Conservation (phyloP, 345 rosid genomes). For the Ceriops decandra region DNA sequence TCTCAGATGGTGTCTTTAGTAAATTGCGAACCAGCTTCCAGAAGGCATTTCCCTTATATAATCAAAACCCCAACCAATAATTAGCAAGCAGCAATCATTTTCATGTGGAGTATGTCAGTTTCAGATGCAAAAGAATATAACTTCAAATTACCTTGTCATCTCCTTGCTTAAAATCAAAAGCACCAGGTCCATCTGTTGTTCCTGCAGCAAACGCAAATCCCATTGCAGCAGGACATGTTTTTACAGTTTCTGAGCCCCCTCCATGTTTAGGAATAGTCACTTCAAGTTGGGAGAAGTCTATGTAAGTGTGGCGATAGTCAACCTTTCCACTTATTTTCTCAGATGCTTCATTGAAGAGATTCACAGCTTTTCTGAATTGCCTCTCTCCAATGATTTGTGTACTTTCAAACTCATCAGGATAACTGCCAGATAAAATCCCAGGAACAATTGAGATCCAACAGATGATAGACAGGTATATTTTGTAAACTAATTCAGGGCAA, state of each 20-base stretch:
- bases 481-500: not conserved
- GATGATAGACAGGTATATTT: not conserved
- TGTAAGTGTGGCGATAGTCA: conserved; percentile 63
- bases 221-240: conserved; percentile 95
- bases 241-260: conserved; percentile 47
- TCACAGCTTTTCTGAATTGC: conserved; percentile 66
- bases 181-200: conserved; percentile 98
- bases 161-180: conserved; percentile 95
- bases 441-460: too few species aligned
- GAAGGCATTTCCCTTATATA: conserved; percentile 71
- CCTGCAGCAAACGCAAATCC: conserved; percentile 97
- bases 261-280: conserved; percentile 37
- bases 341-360: conserved; percentile 72
- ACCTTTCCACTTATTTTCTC: conserved; percentile 70
- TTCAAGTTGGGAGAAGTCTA: conserved; percentile 54
- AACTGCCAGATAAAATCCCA: conserved; percentile 30
- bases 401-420: conserved; percentile 96
- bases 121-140: conserved; percentile 1
- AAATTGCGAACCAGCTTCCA: conserved; percentile 77
- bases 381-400: conserved; percentile 85
- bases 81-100: too few species aligned
- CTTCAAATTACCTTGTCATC: conserved; percentile 57
- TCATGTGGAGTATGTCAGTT: not conserved
- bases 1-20: conserved; percentile 59
- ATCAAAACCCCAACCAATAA: not conserved